These are phyloP conservation scores for Saccharomycopsis babjevae DNA, from an alignment of 805 yeast genomes.

Conservation along the genomic window DNA sequence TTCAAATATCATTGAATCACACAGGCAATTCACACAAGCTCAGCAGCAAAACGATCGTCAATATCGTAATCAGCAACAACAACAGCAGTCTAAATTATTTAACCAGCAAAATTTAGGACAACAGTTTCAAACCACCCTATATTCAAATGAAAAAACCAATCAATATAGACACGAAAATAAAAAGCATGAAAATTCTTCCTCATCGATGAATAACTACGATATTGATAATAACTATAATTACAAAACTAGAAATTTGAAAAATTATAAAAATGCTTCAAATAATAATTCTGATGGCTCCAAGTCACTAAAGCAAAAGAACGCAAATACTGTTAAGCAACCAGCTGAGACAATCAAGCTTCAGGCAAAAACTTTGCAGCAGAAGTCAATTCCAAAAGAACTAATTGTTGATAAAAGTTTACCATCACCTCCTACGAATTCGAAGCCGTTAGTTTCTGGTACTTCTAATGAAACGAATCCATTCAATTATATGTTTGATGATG, in stretches of 20 bases:
- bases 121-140: not conserved
- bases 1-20: not conserved
- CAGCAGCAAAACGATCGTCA: not conserved
- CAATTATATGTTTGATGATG: not conserved
- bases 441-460: not conserved
- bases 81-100: not conserved
- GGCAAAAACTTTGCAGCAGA: not conserved
- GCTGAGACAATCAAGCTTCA: not conserved
- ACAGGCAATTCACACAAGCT: not conserved
- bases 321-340: not conserved
- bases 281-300: not conserved
- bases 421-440: not conserved
- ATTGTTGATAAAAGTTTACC: not conserved
- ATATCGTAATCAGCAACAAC: not conserved
- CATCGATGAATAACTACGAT: not conserved
- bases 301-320: not conserved
- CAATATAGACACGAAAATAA: not conserved
- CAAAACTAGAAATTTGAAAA: not conserved
- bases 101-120: not conserved
- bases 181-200: not conserved
- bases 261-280: not conserved
- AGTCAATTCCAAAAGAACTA: not conserved
- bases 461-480: not conserved
- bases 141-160: not conserved
- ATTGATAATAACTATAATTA: not conserved